Conservation (phyloP, 2,329 filamentous ascomycete species). For the Biscogniauxia marginata region DNA sequence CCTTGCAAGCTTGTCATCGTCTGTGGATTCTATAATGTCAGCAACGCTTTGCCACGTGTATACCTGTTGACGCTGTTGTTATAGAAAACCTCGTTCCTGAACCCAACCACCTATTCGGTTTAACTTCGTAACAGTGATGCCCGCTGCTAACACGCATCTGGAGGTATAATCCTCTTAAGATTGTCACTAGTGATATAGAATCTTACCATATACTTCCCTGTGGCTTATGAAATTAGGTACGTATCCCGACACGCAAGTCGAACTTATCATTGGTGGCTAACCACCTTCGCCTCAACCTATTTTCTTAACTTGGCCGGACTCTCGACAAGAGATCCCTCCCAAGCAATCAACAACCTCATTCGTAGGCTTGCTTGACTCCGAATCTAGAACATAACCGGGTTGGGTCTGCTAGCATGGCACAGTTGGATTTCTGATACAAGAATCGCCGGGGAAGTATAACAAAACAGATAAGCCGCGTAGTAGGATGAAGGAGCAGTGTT, state of each 20-base stretch:
- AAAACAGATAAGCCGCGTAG: not conserved
- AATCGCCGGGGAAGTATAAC: not conserved
- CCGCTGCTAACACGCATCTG: not conserved
- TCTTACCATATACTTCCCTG: not conserved
- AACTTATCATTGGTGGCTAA: not conserved
- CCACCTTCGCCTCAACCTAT: not conserved
- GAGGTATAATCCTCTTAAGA: not conserved
- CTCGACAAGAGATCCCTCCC: too few relatives aligned
- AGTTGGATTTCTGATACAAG: not conserved
- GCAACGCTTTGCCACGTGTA: not conserved
- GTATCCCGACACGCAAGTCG: not conserved
- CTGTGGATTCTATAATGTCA: not conserved
- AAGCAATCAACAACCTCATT: too few relatives aligned
- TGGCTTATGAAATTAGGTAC: not conserved
- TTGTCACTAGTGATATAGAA: not conserved
- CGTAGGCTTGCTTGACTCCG: too few relatives aligned
- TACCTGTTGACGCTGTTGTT: not conserved
- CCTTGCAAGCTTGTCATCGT: not conserved
- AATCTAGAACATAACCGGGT: too few relatives aligned
- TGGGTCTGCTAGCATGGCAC: not conserved
- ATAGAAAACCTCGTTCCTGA: not conserved
- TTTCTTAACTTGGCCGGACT: too few relatives aligned
- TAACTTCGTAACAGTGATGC: too few relatives aligned
- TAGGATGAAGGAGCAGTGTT: not conserved
- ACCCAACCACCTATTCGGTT: not conserved